phyloP scores from a whole-genome alignment of 1,284 basidiomycete species.

The Ustilago xerochloae region DNA sequence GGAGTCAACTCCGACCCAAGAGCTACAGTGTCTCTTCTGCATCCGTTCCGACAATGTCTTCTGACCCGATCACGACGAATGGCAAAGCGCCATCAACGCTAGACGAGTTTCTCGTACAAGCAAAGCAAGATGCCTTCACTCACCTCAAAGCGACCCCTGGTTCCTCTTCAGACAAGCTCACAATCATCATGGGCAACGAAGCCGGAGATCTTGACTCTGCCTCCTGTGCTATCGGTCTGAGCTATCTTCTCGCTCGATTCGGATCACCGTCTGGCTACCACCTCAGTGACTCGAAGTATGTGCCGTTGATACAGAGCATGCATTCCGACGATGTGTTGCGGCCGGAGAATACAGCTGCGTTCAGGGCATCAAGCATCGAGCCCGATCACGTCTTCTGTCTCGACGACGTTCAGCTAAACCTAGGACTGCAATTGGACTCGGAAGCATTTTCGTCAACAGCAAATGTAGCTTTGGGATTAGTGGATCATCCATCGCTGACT shows the following conservation, averaged over 20 bases:
- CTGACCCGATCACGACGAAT: background rate
- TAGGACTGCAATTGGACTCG: conserved; percentile 28
- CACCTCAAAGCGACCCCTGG: conserved; percentile 29
- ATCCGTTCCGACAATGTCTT: background rate
- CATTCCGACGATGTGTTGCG: conserved; percentile 80
- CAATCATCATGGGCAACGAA: conserved; percentile 65
- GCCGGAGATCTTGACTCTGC: conserved; percentile 66
- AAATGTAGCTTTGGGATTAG: conserved; percentile 48
- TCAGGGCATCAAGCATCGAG: conserved; percentile 30
- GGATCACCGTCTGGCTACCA: conserved; percentile 18
- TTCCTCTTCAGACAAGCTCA: conserved; percentile 25
- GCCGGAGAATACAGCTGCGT: conserved; percentile 77
- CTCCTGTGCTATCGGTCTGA: conserved; percentile 55
- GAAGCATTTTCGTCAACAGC: conserved; percentile 25
- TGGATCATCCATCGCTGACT: conserved; percentile 50
- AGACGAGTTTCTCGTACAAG: conserved; percentile 23
- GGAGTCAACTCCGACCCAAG: conserved; percentile 13
- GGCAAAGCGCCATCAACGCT: background rate
- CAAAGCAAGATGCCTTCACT: conserved; percentile 29
- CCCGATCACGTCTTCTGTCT: conserved; percentile 38
- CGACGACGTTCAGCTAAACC: conserved; percentile 42
- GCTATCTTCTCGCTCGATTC: conserved; percentile 57
- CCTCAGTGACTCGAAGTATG: conserved; percentile 56
- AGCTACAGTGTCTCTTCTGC: background rate
- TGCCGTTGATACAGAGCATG: conserved; percentile 81